These are phyloP conservation scores for Pseudotulostoma volvatum DNA, from an alignment of 495 filamentous ascomycete species.

Conservation along the genomic window DNA sequence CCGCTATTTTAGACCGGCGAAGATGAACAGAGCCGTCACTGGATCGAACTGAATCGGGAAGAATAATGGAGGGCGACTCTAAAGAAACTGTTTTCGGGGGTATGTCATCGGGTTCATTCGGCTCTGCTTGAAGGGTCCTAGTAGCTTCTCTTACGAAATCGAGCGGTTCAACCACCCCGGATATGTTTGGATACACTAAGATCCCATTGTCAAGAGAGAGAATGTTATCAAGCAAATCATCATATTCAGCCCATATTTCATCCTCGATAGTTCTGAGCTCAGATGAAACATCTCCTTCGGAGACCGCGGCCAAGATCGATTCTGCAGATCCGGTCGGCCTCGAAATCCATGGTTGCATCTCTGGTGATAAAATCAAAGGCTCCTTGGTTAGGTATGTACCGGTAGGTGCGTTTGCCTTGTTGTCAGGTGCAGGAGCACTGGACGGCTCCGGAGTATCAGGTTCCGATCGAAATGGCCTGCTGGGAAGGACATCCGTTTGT, in stretches of 20 bases:
- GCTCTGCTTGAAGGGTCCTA: constrained; percentile 24
- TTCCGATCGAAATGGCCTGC: constrained; percentile 10
- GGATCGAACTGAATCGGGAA: constrained; percentile 12
- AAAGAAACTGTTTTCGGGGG: constrained; percentile 3
- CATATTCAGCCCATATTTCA: constrained; percentile 89
- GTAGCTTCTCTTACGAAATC: constrained; percentile 27
- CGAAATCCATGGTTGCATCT: constrained; percentile 51
- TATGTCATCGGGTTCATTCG: constrained; percentile 11
- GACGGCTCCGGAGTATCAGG: constrained; percentile 23
- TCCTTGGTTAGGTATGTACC: constrained; percentile 28
- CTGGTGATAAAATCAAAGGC: constrained; percentile 59
- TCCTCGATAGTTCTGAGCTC: constrained; percentile 52
- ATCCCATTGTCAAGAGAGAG: constrained; percentile 36
- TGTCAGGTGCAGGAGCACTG: constrained; percentile 17
- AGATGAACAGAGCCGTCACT: constrained; percentile 23
- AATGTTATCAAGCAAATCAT: constrained; percentile 71
- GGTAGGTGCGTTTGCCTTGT: constrained; percentile 21
- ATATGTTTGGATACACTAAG: no score
- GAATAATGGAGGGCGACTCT: constrained; percentile 9
- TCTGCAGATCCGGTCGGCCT: constrained; percentile 50
- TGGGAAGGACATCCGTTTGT: constrained; percentile 8
- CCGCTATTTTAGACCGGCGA: constrained; percentile 26
- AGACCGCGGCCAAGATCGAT: constrained; percentile 30
- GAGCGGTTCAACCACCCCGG: constrained; percentile 12
- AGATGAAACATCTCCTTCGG: constrained; percentile 43